phyloP scores from a whole-genome alignment of 306 rosid genomes.

The Medicago ruthenica region DNA sequence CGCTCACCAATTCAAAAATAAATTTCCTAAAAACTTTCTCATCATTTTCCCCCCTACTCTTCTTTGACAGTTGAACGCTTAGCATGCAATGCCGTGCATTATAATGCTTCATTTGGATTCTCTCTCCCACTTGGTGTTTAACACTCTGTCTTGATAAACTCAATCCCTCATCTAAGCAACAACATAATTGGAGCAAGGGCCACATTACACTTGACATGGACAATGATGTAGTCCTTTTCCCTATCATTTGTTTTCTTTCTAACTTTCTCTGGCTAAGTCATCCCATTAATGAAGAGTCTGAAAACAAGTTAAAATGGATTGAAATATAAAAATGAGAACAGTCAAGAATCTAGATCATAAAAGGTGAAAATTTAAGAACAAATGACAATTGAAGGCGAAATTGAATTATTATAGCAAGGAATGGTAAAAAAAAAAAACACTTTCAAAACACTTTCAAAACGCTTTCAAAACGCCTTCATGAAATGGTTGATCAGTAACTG shows the following conservation, averaged over 20 bases:
- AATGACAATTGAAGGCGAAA: conserved; percentile 10
- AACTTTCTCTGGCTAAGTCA: conserved; percentile 22
- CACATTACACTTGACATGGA: conserved; percentile 26
- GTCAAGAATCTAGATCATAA: not conserved
- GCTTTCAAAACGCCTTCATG: not conserved
- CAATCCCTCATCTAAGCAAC: conserved; percentile 11
- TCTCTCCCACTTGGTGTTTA: conserved; percentile 1
- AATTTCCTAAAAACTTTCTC: not conserved
- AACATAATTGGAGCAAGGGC: conserved; percentile 35
- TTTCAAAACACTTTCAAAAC: not conserved
- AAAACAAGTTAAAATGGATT: conserved; percentile 11
- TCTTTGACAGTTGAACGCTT: not conserved
- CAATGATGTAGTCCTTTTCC: conserved; percentile 13
- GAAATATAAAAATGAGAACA: conserved; percentile 14
- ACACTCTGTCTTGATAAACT: conserved; percentile 10
- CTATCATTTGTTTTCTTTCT: not conserved
- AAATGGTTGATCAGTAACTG: conserved; percentile 13
- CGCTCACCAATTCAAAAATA: conserved; percentile 17
- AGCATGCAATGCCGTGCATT: conserved; percentile 1
- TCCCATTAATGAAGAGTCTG: conserved; percentile 5
- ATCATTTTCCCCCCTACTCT: not conserved
- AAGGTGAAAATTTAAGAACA: conserved; percentile 17
- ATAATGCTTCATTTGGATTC: conserved; percentile 32
- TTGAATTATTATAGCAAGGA: conserved; percentile 26
- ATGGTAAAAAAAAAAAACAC: not conserved